A percentile compares a stretch with the other conserved stretches of the same genome.
Evolutionary conservation across 2,329 filamentous ascomycete genomes (phyloP).

Genomic region (Plenodomus lindquistii): DNA sequence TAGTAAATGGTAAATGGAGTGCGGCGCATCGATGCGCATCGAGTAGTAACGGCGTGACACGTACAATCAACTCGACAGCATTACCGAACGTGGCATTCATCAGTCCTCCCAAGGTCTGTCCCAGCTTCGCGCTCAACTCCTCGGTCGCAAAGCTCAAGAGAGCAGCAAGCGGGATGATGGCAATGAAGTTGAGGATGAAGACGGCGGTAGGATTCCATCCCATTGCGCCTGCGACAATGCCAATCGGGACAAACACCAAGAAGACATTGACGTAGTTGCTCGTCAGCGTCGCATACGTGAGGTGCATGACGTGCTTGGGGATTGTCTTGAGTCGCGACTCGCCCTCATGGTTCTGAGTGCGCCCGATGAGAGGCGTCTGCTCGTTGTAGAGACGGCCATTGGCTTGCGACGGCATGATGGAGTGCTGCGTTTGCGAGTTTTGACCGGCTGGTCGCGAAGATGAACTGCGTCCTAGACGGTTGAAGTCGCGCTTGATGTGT

Average conservation of each 20-base stretch:
- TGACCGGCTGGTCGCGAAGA: conserved; percentile 8
- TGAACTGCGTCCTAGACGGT: conserved; percentile 31
- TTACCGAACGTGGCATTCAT: conserved; percentile 80
- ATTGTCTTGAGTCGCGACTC: conserved; percentile 33
- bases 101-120: conserved; percentile 73
- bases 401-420: conserved; percentile 27
- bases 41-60: too few relatives aligned
- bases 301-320: conserved; percentile 38
- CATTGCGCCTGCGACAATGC: conserved; percentile 67
- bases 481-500: conserved; percentile 41
- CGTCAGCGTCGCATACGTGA: conserved; percentile 49
- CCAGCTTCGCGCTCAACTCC: conserved; percentile 72
- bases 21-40: neutral
- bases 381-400: conserved; percentile 35
- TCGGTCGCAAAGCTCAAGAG: conserved; percentile 78
- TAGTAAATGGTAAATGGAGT: conserved; percentile 7
- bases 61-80: conserved; percentile 76
- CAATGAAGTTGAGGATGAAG: conserved; percentile 79
- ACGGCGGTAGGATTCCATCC: conserved; percentile 68
- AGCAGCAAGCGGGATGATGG: conserved; percentile 75
- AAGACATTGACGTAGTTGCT: conserved; percentile 69
- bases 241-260: conserved; percentile 74
- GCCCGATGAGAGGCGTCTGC: conserved; percentile 36
- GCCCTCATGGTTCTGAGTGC: conserved; percentile 18
- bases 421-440: conserved; percentile 5